Evolutionary conservation across 345 rosid genomes (phyloP), one percentile per base, ranked within the genome.

Genomic region (Clausena lansium): DNA sequence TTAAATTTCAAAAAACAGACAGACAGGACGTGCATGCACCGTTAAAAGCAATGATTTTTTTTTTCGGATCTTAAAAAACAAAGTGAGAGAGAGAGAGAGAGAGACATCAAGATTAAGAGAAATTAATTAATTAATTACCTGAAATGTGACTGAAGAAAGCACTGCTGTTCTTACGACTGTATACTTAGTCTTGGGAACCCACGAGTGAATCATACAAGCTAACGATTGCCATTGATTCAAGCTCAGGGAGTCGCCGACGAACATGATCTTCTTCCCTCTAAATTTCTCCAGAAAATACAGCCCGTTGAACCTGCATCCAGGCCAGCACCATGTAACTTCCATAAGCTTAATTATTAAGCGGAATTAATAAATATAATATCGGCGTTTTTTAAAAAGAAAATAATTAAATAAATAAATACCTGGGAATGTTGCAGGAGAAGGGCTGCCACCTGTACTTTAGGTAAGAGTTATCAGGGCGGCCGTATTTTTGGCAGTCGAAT

Each of bases 181-280:
- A 78, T 82, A 81, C 80, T 74, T 87, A 39, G 98, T 77, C 69
- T 90, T 87, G 5, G 99, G 99, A 15, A 90, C 89, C 85, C 88
- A 90, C 27, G 94, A 39, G 35, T 91, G 88, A 74, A 95, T 82
- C 81, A 95, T 79, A 82, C 98, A 95, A 36, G 88, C 81, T 28
- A 95, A 80, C 20, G 98, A 95, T 81, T 85, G 84, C 93, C 92
- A 93, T 81, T 92, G 94, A 86, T 95, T 93, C 70, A 79, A 76
- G 85, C 95, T 93, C 84, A 95, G 88, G 74, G 98, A 95, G 86
- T 95, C 98, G 6, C 98, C 98, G 58, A 95, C 98, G 74, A 95
- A 95, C 98, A 95, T 95, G 39, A 95, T 91, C 90, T 89, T 91
- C 85, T 95, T 95, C 83, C 98, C 98, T 73, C 93, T 88, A 93